These are phyloP conservation scores for Gonium pectorale DNA, from an alignment of 139 green algal genomes.

Conservation along the genomic window DNA sequence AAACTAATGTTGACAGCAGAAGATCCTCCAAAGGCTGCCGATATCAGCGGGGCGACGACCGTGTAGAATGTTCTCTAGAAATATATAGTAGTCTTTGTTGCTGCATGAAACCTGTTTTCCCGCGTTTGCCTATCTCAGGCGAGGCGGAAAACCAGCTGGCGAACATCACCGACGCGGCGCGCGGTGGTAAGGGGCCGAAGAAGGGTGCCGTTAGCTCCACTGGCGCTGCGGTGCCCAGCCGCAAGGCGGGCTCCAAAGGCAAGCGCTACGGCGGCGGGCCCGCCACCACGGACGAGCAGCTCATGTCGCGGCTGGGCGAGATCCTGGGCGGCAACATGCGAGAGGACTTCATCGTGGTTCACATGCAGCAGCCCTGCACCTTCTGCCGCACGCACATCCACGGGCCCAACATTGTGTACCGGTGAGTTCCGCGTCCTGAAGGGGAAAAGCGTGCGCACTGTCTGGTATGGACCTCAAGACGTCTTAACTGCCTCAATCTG, in stretches of 20 bases:
- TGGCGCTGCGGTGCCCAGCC: conserved; percentile 19
- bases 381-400: conserved; percentile 79
- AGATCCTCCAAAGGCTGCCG: too few relatives aligned
- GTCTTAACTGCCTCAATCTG: too few relatives aligned
- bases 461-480: too few relatives aligned
- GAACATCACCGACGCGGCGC: conserved; percentile 49
- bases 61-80: too few relatives aligned
- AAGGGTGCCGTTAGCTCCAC: conserved; percentile 40
- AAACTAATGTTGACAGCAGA: neutral
- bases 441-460: too few relatives aligned
- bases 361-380: conserved; percentile 92
- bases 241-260: conserved; percentile 75
- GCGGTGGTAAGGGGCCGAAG: conserved; percentile 50
- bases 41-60: too few relatives aligned
- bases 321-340: conserved; percentile 90
- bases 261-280: conserved; percentile 76
- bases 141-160: conserved; percentile 83
- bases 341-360: conserved; percentile 98
- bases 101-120: too few relatives aligned
- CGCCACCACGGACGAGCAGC: conserved; percentile 74
- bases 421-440: too few relatives aligned
- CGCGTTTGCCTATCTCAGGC: too few relatives aligned
- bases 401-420: conserved; percentile 33
- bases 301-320: conserved; percentile 87
- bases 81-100: too few relatives aligned